Base-by-base conservation (phyloP, 352 stramenopile genomes). In the Pythium guiyangense region DNA sequence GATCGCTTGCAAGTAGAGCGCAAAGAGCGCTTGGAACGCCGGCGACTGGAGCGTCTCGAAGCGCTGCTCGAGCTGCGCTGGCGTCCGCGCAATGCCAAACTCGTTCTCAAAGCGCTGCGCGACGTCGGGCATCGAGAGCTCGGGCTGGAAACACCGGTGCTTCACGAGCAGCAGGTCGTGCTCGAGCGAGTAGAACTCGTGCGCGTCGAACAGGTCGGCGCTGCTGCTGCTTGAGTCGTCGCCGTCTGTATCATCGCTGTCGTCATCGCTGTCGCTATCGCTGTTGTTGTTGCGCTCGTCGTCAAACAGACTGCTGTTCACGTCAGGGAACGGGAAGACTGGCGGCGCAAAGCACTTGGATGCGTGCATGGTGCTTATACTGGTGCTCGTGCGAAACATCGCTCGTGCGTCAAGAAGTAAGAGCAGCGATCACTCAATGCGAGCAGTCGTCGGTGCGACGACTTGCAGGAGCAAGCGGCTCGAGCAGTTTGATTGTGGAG, bases 161-260 rank as follows among this genome's bases (percentile, higher is more conserved):
- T 70, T 73, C 18, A 92, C 74, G 11, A 88, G 64, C 14, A 88
- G 59, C n/a, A 92, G 47, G 42, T 92, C 82, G 50, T 92, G 64
- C 2, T 69, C 57, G 2, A 79, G 65, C 0, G 67, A 70, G 44
- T 83, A 83, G 37, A 74, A 73, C 12, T 81, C 66, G 22, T 71
- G 57, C 0, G 51, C 42, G 10, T 70, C 68, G 20, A 87, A 86
- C 0, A 86, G 42, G 9, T 79, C 66, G 39, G 66, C 29, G 26
- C 75, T 69, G 44, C 61, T 71, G 3, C 65, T 62, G 20, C 60
- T 69, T 3, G 55, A 69, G 6, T 72, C 64, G 10, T 60, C 63
- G 12, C 57, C 42, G 1, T 49, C 63, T 12, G 59, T 26, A 9
- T 50, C 40, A 11, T 68, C 63, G 25, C 60, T 62, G 18, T 59